Conservation (phyloP, 768 basidiomycete genomes). For the Psilocybe cubensis region DNA sequence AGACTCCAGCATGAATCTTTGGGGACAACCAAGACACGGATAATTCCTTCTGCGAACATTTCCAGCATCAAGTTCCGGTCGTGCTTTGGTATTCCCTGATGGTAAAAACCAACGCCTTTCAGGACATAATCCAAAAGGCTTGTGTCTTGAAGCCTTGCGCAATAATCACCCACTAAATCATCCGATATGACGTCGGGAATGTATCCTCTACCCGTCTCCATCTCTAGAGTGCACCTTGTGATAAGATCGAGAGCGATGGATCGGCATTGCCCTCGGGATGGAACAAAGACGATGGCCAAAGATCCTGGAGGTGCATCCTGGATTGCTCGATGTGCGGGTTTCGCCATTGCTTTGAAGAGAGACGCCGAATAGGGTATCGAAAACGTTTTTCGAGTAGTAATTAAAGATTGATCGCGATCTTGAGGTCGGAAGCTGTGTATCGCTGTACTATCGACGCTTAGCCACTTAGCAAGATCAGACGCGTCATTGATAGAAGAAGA, state of each 20-base stretch:
- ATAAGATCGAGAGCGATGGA: slow-evolving; percentile 81
- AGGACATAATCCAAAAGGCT: slow-evolving; percentile 72
- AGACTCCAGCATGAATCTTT: slow-evolving; percentile 87
- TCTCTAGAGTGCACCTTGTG: slow-evolving; percentile 82
- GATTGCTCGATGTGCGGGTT: slow-evolving; percentile 84
- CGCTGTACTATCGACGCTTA: slow-evolving; percentile 65
- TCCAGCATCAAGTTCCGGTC: slow-evolving; percentile 80
- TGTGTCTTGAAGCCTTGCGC: slow-evolving; percentile 61
- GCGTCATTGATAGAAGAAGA: slow-evolving; percentile 82
- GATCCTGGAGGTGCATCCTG: slow-evolving; percentile 44
- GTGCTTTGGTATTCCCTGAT: slow-evolving; percentile 64
- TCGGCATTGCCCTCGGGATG: slow-evolving; percentile 79
- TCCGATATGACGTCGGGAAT: slow-evolving; percentile 52
- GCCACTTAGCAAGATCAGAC: slow-evolving; percentile 81
- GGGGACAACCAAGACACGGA: slow-evolving; percentile 82
- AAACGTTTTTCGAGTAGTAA: slow-evolving; percentile 73
- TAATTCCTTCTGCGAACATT: slow-evolving; percentile 77
- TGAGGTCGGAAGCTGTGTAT: slow-evolving; percentile 80
- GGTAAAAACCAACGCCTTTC: slow-evolving; percentile 88
- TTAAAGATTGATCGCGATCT: slow-evolving; percentile 82
- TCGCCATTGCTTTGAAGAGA: slow-evolving; percentile 90
- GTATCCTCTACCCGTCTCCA: slow-evolving; percentile 70
- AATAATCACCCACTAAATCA: slow-evolving; percentile 61
- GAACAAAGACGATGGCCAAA: slow-evolving; percentile 82
- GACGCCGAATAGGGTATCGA: slow-evolving; percentile 85